Conservation (phyloP, 495 filamentous ascomycete species). For the Poronia punctata region DNA sequence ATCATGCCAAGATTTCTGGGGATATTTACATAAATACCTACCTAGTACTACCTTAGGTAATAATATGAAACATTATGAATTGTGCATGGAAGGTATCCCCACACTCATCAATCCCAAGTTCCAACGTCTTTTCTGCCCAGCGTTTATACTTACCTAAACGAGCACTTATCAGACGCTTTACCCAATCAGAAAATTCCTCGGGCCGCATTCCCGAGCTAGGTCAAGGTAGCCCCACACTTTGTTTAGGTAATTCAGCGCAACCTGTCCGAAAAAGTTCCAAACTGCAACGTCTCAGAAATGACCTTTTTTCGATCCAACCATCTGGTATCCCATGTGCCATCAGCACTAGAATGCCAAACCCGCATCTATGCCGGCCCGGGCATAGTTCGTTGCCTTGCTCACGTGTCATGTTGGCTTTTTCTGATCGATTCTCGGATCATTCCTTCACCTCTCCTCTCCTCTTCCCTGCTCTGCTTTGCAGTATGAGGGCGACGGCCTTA, state of each 20-base stretch:
- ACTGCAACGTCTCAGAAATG: too few species aligned
- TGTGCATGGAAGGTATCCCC: too few species aligned
- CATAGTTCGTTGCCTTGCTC: constrained; percentile 4
- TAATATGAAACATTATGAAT: too few species aligned
- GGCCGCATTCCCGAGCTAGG: constrained; percentile 9
- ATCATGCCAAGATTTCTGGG: too few species aligned
- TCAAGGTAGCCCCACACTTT: background rate
- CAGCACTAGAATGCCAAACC: background rate
- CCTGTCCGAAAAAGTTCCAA: background rate
- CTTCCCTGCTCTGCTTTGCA: too few species aligned
- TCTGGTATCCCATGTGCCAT: constrained; percentile 1
- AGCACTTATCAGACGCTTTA: constrained; percentile 1
- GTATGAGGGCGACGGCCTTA: too few species aligned
- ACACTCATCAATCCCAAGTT: too few species aligned
- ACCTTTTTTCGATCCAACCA: constrained; percentile 1
- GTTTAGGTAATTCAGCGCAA: constrained; percentile 1
- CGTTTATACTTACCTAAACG: constrained; percentile 5
- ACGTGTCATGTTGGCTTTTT: constrained; percentile 9
- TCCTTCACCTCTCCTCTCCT: too few species aligned
- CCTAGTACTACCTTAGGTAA: too few species aligned
- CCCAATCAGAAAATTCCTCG: constrained; percentile 1
- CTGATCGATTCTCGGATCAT: background rate
- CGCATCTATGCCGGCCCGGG: constrained; percentile 1
- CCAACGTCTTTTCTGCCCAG: too few species aligned
- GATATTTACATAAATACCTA: too few species aligned